These are phyloP conservation scores for Solanum aculeatissimum DNA, from an alignment of 305 asterid genomes.

Conservation along the genomic window DNA sequence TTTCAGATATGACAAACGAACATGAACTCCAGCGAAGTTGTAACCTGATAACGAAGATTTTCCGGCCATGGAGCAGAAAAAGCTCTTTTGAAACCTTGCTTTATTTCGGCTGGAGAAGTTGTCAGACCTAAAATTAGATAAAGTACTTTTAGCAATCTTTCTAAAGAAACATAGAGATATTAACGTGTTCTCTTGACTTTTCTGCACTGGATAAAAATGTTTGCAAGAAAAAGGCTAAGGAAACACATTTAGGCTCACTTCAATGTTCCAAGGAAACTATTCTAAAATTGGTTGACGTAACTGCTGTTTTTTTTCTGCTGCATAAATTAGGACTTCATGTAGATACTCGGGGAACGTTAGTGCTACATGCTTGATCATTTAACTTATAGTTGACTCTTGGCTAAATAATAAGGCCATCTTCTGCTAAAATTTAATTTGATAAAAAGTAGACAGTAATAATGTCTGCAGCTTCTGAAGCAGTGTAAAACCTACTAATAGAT, in stretches of 20 bases:
- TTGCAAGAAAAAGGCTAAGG: not conserved
- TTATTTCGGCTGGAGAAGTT: constrained; percentile 59
- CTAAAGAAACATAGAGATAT: not conserved
- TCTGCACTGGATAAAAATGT: not conserved
- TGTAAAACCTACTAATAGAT: not conserved
- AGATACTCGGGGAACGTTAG: not conserved
- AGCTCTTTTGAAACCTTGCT: constrained; percentile 81
- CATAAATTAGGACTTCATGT: not conserved
- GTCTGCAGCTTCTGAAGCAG: not conserved
- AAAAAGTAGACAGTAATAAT: not conserved
- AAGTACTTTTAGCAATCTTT: not conserved
- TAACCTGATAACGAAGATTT: constrained; percentile 85
- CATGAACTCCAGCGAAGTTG: not conserved
- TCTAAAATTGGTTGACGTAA: not conserved
- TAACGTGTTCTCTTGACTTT: not conserved
- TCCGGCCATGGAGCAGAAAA: constrained; percentile 87
- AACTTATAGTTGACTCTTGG: not conserved
- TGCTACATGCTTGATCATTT: not conserved
- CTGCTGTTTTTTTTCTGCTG: not conserved
- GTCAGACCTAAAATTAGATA: constrained; percentile 35
- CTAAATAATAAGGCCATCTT: not conserved
- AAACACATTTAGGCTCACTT: not conserved
- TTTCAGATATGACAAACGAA: not conserved
- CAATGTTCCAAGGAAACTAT: not conserved
- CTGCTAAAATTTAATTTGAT: not conserved